Conservation (phyloP, 2,329 filamentous ascomycete genomes). For the Elsinoe necatrix region DNA sequence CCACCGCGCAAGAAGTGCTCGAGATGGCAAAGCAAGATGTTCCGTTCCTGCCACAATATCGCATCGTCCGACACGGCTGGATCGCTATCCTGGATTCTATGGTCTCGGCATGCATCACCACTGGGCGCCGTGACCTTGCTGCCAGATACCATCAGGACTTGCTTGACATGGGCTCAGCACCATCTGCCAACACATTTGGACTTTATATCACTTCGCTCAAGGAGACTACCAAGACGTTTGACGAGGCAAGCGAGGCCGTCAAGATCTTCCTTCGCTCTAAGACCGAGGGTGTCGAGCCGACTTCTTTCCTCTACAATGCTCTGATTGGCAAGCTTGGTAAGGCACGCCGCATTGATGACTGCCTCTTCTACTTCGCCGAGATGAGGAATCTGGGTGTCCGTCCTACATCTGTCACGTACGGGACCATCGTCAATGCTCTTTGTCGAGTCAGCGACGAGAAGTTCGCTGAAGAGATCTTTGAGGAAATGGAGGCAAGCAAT, state of each 20-base stretch:
- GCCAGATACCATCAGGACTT: constrained; percentile 87
- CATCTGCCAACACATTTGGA: constrained; percentile 94
- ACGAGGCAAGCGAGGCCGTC: constrained; percentile 92
- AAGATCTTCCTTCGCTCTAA: constrained; percentile 95
- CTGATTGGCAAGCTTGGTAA: constrained; percentile 97
- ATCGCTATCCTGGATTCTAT: constrained; percentile 92
- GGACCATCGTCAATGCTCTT: constrained; percentile 94
- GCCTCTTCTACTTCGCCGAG: constrained; percentile 94
- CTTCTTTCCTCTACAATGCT: constrained; percentile 95
- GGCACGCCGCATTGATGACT: constrained; percentile 94
- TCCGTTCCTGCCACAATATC: constrained; percentile 73
- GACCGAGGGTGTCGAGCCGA: constrained; percentile 87
- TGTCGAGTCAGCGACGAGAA: constrained; percentile 97
- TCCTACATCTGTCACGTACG: constrained; percentile 94
- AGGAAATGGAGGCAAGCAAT: constrained; percentile 97
- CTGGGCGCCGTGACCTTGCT: constrained; percentile 71
- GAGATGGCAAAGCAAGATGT: constrained; percentile 84
- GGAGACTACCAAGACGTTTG: constrained; percentile 93
- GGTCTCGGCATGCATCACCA: constrained; percentile 81
- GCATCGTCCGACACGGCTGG: constrained; percentile 89
- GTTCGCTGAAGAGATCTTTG: constrained; percentile 94
- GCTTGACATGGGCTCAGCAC: constrained; percentile 78
- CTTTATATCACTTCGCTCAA: constrained; percentile 99
- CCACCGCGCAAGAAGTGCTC: constrained; percentile 76
- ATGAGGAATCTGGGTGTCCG: constrained; percentile 91